A percentile compares a stretch with the other conserved stretches of the same genome.
Conservation (phyloP, 495 filamentous ascomycete genomes). For the Trypethelium eluteriae region DNA sequence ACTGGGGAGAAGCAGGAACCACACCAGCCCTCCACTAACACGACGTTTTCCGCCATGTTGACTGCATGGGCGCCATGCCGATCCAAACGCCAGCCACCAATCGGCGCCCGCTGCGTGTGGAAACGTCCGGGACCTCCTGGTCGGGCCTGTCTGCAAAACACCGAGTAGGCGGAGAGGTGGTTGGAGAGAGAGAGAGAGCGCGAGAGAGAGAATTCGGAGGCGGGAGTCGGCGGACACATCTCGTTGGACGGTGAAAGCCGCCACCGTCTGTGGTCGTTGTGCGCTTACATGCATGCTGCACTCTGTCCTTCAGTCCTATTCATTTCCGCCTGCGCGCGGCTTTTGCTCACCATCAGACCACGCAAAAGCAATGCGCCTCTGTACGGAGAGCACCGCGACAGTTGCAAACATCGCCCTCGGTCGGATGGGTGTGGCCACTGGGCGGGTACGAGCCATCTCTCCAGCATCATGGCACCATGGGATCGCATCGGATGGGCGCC, state of each 20-base stretch:
- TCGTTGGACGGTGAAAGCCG: neutral
- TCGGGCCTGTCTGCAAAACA: neutral
- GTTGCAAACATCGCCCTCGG: neutral
- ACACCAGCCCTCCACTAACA: neutral
- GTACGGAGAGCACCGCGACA: neutral
- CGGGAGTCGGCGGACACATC: neutral
- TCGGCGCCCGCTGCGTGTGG: neutral
- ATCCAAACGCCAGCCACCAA: neutral
- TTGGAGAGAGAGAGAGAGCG: neutral
- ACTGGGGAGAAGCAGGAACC: constrained; percentile 9
- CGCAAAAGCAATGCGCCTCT: neutral
- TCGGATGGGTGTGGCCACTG: neutral
- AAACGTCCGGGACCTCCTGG: neutral
- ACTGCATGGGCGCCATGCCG: no score
- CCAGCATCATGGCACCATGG: neutral
- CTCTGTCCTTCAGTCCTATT: neutral
- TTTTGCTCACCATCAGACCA: neutral
- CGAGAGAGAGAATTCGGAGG: neutral
- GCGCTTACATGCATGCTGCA: constrained; percentile 7
- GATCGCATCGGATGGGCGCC: constrained; percentile 2
- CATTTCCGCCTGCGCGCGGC: constrained; percentile 1
- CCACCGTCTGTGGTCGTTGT: neutral
- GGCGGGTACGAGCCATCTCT: neutral
- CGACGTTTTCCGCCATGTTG: neutral
- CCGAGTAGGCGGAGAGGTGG: neutral